A percentile compares a stretch with the other conserved stretches of the same genome.
These are phyloP conservation scores for Xylariaceae sp. DNA, from an alignment of 2,329 filamentous ascomycete species.

Conservation along the genomic window DNA sequence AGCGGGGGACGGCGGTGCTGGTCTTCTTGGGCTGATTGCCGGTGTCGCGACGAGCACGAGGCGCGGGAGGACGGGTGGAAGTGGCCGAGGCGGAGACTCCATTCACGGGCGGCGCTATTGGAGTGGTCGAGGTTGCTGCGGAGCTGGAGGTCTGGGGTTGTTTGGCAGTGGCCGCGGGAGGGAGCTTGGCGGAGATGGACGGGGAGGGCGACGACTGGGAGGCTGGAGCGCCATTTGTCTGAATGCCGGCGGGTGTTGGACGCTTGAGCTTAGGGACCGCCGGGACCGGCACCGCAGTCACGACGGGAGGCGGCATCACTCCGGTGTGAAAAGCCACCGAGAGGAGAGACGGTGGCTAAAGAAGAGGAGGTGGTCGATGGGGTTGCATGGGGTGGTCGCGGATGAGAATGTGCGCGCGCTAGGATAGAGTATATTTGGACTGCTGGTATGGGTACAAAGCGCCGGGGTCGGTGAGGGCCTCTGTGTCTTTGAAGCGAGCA, in stretches of 20 bases:
- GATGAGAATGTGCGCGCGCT: too few relatives aligned
- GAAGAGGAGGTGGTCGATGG: too few relatives aligned
- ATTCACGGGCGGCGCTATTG: too few relatives aligned
- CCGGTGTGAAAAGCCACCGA: constrained; percentile 1
- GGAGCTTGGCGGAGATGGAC: constrained; percentile 52
- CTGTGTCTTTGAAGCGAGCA: too few relatives aligned
- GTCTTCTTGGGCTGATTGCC: constrained; percentile 47
- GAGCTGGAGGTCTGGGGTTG: constrained; percentile 41
- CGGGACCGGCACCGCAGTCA: constrained; percentile 36
- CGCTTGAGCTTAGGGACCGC: constrained; percentile 61
- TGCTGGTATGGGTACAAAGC: too few relatives aligned
- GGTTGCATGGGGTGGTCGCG: too few relatives aligned
- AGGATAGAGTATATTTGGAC: too few relatives aligned
- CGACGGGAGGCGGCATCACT: constrained; percentile 51
- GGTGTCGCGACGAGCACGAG: constrained; percentile 55
- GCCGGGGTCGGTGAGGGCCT: too few relatives aligned
- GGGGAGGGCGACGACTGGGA: constrained; percentile 59
- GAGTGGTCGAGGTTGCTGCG: constrained; percentile 36
- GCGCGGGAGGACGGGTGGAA: constrained; percentile 47
- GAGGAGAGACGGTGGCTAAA: neutral
- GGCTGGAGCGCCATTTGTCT: constrained; percentile 58
- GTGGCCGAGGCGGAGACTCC: constrained; percentile 31
- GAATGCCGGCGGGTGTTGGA: constrained; percentile 60
- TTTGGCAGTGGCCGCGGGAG: constrained; percentile 45
- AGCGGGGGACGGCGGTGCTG: constrained; percentile 44